Conservation (phyloP, 371 early-diverging fungal genomes). For the Mortierella polycephala region DNA sequence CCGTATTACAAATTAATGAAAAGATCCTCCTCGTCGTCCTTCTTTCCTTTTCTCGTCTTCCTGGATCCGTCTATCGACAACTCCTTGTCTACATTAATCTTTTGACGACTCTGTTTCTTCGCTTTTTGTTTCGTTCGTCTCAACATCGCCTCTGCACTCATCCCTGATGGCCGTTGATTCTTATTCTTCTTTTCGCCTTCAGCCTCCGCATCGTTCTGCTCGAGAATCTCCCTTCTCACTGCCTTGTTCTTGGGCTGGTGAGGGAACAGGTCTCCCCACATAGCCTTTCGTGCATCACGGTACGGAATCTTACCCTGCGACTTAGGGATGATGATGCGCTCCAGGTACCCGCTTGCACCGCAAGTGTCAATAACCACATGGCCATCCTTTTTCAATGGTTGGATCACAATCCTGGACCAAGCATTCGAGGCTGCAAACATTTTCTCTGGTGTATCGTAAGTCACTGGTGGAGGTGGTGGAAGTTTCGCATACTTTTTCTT, state of each 20-base stretch:
- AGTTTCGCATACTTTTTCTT: conserved; percentile 30
- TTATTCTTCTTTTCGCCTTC: background rate
- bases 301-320: conserved; percentile 80
- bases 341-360: conserved; percentile 67
- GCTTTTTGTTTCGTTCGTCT: conserved; percentile 47
- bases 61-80: conserved; percentile 10
- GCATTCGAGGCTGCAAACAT: conserved; percentile 62
- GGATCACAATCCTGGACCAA: conserved; percentile 80
- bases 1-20: no score
- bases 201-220: conserved; percentile 4
- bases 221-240: conserved; percentile 24
- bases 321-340: conserved; percentile 79
- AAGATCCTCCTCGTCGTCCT: background rate
- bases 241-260: conserved; percentile 71
- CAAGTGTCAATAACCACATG: conserved; percentile 84
- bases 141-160: conserved; percentile 26
- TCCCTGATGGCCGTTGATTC: conserved; percentile 17
- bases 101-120: conserved; percentile 45
- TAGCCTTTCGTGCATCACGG: conserved; percentile 80
- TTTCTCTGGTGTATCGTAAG: conserved; percentile 31
- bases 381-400: conserved; percentile 80
- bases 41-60: background rate
- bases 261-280: conserved; percentile 88
- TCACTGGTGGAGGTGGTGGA: conserved; percentile 48
- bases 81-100: conserved; percentile 19